Base-by-base conservation (phyloP, 2,329 filamentous ascomycete genomes). In the Ceratocystis alfenasii region DNA sequence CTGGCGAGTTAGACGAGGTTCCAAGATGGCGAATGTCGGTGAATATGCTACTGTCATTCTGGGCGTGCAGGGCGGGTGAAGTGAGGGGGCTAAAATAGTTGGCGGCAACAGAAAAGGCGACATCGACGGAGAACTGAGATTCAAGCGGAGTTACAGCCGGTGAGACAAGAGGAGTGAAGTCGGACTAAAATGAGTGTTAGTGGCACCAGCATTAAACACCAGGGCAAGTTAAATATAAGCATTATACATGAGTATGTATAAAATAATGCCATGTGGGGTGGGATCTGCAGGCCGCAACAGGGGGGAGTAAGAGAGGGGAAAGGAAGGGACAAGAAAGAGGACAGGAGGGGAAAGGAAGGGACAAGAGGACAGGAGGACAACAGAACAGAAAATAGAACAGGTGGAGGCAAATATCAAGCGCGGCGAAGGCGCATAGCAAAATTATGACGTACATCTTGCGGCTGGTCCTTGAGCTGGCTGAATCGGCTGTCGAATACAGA, bases 81-180 rank as follows among this genome's bases (percentile, higher is more conserved):
- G 88, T 91, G 62, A 94, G 79, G 8, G 89, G 89, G 72, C 89
- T 94, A 73, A 94, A 92, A 75, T 91, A 93, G 44, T 87, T 83
- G 45, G 83, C 83, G 0, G 87, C 85, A 2, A 89, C 80, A 5
- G 82, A 81, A 70, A 84, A 89, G 61, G 78, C 77, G 41, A 75
- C 76, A 28, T 85, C 82, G 44, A 83, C 77, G 59, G 81, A 79
- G 72, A 89, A 90, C 69, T 87, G 84, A 53, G 83, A 79, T 71
- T 92, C 89, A 63, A 91, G 79, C 25, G 89, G 89, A 1, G 89
- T 92, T 55, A 93, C 88, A 3, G 88, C 89, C n/a, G 89, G 89
- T 20, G 89, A 92, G 10, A 89, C 88, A 36, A 93, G 80, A 0
- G 89, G 89, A 1, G 89, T 93, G 72, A 92, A 92, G 8, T 85